These are phyloP conservation scores for Lasiosphaeria hispida DNA, from an alignment of 495 filamentous ascomycete genomes.

Conservation along the genomic window DNA sequence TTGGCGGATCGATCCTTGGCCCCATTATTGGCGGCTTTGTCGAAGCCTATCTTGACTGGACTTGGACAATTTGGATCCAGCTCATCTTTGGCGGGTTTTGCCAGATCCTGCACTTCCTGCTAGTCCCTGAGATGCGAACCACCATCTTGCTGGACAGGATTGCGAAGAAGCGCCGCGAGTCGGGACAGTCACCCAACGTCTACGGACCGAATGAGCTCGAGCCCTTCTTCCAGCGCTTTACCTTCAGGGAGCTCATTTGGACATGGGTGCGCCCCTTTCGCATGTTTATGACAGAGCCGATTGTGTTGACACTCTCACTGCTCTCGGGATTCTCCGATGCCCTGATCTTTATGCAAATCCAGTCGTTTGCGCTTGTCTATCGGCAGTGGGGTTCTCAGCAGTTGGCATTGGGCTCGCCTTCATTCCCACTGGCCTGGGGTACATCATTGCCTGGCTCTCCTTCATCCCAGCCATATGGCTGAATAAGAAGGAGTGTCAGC, in stretches of 20 bases:
- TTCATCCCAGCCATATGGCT: slow-evolving; percentile 63
- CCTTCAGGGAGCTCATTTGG: slow-evolving; percentile 51
- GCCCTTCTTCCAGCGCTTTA: slow-evolving; percentile 50
- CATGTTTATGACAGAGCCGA: slow-evolving; percentile 76
- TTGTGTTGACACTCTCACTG: slow-evolving; percentile 68
- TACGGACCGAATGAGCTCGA: slow-evolving; percentile 63
- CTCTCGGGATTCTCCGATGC: slow-evolving; percentile 76
- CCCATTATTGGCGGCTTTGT: slow-evolving; percentile 79
- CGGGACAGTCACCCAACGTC: slow-evolving; percentile 51
- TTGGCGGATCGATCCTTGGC: slow-evolving; percentile 72
- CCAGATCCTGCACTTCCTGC: slow-evolving; percentile 63
- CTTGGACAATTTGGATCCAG: slow-evolving; percentile 80
- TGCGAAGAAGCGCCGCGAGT: slow-evolving; percentile 61
- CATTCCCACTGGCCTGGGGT: slow-evolving; percentile 62
- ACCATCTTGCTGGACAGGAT: slow-evolving; percentile 66
- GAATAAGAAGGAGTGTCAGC: slow-evolving; percentile 51
- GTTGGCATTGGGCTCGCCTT: slow-evolving; percentile 60
- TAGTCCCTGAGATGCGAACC: slow-evolving; percentile 66
- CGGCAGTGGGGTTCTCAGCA: slow-evolving; percentile 59
- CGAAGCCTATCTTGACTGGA: slow-evolving; percentile 63
- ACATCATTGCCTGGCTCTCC: slow-evolving; percentile 59
- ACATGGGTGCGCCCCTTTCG: slow-evolving; percentile 72
- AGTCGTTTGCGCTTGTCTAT: slow-evolving; percentile 64
- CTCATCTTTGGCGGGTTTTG: slow-evolving; percentile 69
- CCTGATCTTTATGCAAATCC: slow-evolving; percentile 78